phyloP scores from a whole-genome alignment of 2,329 filamentous ascomycete genomes.

The Ambrosiella xylebori region DNA sequence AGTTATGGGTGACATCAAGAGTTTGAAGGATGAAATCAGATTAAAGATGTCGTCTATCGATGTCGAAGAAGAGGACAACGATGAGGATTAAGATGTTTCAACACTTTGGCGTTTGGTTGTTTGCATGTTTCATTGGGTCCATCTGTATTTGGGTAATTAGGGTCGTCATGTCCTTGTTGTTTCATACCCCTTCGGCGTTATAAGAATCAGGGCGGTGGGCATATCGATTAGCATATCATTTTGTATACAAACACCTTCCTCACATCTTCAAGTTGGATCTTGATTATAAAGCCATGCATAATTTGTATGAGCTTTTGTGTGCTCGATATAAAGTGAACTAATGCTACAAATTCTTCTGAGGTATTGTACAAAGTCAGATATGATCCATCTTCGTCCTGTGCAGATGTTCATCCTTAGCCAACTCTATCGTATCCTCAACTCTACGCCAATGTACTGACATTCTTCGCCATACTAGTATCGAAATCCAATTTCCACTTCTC shows the following conservation, averaged over 20 bases:
- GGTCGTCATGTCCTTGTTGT: not conserved
- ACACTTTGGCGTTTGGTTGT: constrained; percentile 1
- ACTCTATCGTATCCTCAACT: not conserved
- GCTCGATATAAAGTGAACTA: constrained; percentile 3
- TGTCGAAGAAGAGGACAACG: constrained; percentile 14
- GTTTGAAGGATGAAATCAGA: constrained; percentile 28
- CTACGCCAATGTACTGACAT: not conserved
- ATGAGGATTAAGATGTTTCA: not conserved
- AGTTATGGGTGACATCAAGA: constrained; percentile 32
- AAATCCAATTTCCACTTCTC: not conserved
- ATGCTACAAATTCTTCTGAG: constrained; percentile 8
- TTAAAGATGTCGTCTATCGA: constrained; percentile 28
- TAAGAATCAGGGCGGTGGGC: not conserved
- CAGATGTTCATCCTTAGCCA: not conserved
- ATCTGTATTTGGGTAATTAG: not conserved
- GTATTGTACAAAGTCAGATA: constrained; percentile 10
- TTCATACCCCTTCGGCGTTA: not conserved
- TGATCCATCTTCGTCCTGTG: not conserved
- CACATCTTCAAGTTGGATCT: not conserved
- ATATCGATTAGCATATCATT: not conserved
- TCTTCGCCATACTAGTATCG: not conserved
- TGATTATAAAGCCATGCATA: not conserved
- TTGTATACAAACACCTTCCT: not conserved
- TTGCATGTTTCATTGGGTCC: not conserved
- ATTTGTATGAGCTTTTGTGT: not conserved